A percentile compares a stretch with the other conserved stretches of the same genome.
Evolutionary conservation across 2,329 filamentous ascomycete genomes (phyloP).

Genomic region (Onygenales sp.): DNA sequence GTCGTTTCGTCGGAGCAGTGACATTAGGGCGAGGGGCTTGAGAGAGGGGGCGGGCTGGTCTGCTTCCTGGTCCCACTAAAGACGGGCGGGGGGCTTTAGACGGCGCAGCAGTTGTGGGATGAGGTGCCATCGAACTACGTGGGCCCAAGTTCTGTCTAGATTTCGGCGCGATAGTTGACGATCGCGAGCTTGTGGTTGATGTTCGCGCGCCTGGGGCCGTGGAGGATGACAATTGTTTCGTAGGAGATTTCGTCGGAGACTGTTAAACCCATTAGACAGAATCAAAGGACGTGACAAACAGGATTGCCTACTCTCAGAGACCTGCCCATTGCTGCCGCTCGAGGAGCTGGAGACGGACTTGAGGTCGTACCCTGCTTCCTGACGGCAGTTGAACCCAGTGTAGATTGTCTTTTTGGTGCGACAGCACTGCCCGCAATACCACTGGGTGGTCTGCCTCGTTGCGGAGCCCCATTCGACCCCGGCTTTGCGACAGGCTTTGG

Average conservation of each 20-base stretch:
- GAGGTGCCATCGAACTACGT: slow-evolving; percentile 60
- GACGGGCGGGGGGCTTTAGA: slow-evolving; percentile 31
- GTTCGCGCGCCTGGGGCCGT: slow-evolving; percentile 48
- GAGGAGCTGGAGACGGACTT: slow-evolving; percentile 61
- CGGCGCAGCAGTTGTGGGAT: slow-evolving; percentile 29
- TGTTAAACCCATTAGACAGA: slow-evolving; percentile 24
- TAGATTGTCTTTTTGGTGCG: slow-evolving; percentile 34
- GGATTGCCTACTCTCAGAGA: slow-evolving; percentile 27
- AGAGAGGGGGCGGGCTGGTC: slow-evolving; percentile 23
- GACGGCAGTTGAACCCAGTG: slow-evolving; percentile 41
- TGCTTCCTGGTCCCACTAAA: slow-evolving; percentile 22
- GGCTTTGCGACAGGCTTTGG: slow-evolving; percentile 17
- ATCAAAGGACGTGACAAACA: background rate
- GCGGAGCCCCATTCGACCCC: slow-evolving; percentile 16
- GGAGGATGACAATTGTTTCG: slow-evolving; percentile 55
- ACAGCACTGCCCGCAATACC: slow-evolving; percentile 23
- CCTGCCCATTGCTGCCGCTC: slow-evolving; percentile 31
- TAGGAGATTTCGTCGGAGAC: slow-evolving; percentile 72
- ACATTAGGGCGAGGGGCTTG: slow-evolving; percentile 17
- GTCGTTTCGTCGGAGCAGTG: slow-evolving; percentile 21
- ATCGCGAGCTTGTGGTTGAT: slow-evolving; percentile 42
- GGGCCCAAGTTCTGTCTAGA: slow-evolving; percentile 47
- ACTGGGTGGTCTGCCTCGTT: slow-evolving; percentile 33
- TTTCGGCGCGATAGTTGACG: slow-evolving; percentile 35
- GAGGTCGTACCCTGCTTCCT: slow-evolving; percentile 62